phyloP scores from a whole-genome alignment of 1,284 basidiomycete genomes.

The Veloboletus limbatus region DNA sequence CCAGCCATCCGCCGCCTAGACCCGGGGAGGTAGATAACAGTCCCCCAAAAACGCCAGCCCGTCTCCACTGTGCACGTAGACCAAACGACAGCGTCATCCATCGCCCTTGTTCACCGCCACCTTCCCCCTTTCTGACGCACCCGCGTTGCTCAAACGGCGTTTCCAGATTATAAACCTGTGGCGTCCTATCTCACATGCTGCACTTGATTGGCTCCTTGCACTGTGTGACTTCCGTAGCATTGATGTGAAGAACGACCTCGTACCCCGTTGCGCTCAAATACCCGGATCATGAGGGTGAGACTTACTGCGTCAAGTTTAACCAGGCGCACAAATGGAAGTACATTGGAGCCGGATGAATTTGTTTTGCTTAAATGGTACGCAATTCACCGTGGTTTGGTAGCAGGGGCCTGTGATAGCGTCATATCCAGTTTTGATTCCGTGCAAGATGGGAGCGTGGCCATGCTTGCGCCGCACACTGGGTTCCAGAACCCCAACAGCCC shows the following conservation, averaged over 20 bases:
- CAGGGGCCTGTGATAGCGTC: background rate
- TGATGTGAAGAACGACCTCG: slow-evolving; percentile 35
- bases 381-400: background rate
- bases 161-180: slow-evolving; percentile 56
- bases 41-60: slow-evolving; percentile 47
- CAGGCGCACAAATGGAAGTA: slow-evolving; percentile 29
- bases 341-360: slow-evolving; percentile 43
- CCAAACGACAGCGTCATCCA: slow-evolving; percentile 48
- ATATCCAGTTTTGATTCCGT: slow-evolving; percentile 11
- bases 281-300: slow-evolving; percentile 22
- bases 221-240: slow-evolving; percentile 48
- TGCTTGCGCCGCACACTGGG: slow-evolving; percentile 44
- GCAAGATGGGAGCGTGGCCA: slow-evolving; percentile 39
- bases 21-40: slow-evolving; percentile 39
- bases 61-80: slow-evolving; percentile 51
- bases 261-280: slow-evolving; percentile 32
- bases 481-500: slow-evolving; percentile 40
- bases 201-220: slow-evolving; percentile 47
- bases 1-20: slow-evolving; percentile 42
- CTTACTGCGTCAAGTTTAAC: slow-evolving; percentile 19
- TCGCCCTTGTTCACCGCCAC: slow-evolving; percentile 50
- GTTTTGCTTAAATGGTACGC: slow-evolving; percentile 49
- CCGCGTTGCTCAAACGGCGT: slow-evolving; percentile 37
- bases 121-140: slow-evolving; percentile 47
- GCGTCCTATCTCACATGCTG: slow-evolving; percentile 48